A percentile compares a stretch with the other conserved stretches of the same genome.
phyloP scores from a whole-genome alignment of 495 filamentous ascomycete genomes.

The Choiromyces venosus region DNA sequence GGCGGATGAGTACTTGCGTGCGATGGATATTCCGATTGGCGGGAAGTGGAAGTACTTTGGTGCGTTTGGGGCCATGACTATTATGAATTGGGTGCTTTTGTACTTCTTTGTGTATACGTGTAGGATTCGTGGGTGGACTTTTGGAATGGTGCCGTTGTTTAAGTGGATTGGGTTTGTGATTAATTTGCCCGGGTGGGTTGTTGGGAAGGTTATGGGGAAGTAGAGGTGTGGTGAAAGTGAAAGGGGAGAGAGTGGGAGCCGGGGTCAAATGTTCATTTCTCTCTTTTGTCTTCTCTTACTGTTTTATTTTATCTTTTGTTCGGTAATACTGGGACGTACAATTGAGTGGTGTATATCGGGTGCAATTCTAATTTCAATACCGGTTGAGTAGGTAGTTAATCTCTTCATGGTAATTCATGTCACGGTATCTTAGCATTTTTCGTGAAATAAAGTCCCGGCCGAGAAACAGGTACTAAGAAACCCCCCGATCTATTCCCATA shows the following conservation, averaged over 20 bases:
- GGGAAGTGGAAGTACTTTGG: constrained; percentile 71
- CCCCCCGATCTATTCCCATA: too few species aligned
- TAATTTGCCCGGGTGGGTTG: not conserved
- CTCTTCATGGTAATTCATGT: too few species aligned
- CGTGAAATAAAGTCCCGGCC: too few species aligned
- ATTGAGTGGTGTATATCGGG: not conserved
- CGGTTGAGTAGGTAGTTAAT: not conserved
- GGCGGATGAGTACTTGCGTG: constrained; percentile 62
- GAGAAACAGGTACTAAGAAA: too few species aligned
- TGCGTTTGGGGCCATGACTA: constrained; percentile 69
- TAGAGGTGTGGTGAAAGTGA: not conserved
- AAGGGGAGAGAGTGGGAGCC: too few species aligned
- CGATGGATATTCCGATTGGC: constrained; percentile 58
- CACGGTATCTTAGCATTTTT: too few species aligned
- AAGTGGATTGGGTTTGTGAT: not conserved
- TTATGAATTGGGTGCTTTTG: constrained; percentile 71
- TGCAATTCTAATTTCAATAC: not conserved
- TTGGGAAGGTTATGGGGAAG: not conserved
- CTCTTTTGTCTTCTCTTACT: not conserved
- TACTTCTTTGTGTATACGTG: constrained; percentile 79
- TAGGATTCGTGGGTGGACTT: constrained; percentile 24
- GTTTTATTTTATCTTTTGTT: not conserved
- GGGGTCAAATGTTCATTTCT: not conserved
- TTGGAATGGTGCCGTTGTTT: not conserved
- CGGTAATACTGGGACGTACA: not conserved